Percentiles rank a stretch among this genome's conserved stretches.
These are phyloP conservation scores for Trametes gibbosa DNA, from an alignment of 768 basidiomycete species.

Conservation along the genomic window DNA sequence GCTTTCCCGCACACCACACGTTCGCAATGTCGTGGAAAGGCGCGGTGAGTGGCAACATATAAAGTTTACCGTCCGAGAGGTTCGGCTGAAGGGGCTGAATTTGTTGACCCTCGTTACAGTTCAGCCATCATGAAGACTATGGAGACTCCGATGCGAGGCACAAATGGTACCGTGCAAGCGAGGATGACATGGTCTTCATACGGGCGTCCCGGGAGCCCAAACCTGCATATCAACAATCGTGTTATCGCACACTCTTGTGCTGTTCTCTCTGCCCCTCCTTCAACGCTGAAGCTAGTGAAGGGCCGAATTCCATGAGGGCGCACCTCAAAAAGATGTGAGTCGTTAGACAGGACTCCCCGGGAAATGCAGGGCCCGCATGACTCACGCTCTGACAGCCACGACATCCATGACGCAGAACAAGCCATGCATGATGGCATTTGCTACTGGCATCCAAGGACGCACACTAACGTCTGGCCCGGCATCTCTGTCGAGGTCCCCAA, in stretches of 20 bases:
- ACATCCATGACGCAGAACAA: no score
- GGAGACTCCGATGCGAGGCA: not conserved
- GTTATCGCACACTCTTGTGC: not conserved
- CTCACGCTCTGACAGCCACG: no score
- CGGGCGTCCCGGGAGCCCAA: not conserved
- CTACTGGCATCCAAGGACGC: no score
- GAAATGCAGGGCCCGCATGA: no score
- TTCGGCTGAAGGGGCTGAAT: not conserved
- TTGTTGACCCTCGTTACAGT: not conserved
- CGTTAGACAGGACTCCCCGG: no score
- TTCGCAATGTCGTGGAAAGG: not conserved
- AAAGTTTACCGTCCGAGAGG: not conserved
- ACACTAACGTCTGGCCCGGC: no score
- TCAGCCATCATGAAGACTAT: not conserved
- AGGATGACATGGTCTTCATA: not conserved
- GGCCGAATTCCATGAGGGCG: no score
- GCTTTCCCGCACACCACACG: not conserved
- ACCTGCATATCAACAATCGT: not conserved
- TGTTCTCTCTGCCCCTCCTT: not conserved
- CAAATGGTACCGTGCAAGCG: not conserved
- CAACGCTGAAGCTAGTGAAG: no score
- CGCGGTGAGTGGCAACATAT: not conserved
- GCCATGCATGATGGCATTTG: no score
- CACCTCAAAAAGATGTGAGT: no score
- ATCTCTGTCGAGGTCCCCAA: no score